Evolutionary conservation across 352 stramenopile genomes (phyloP).

Genomic region (Globisporangium nodosum): DNA sequence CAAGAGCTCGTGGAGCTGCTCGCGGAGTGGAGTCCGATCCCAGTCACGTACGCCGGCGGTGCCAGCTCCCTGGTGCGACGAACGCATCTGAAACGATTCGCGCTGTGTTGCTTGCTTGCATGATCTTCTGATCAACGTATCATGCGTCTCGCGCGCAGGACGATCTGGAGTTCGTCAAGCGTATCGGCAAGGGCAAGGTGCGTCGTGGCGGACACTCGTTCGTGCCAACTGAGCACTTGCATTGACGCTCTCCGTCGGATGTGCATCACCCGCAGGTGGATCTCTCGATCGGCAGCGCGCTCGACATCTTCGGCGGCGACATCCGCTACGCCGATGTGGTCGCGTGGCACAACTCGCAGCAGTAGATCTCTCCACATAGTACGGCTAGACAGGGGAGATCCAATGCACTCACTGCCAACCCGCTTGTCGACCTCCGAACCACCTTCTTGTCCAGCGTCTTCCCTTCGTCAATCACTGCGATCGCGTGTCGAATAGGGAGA

Average conservation of each 20-base stretch:
- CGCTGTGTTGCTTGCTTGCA: background rate
- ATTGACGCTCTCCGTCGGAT: background rate
- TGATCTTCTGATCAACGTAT: background rate
- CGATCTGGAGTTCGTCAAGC: slow-evolving; percentile 93
- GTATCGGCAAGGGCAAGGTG: slow-evolving; percentile 88
- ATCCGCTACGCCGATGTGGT: slow-evolving; percentile 94
- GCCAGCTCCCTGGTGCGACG: slow-evolving; percentile 77
- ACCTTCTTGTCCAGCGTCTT: background rate
- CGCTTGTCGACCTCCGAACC: background rate
- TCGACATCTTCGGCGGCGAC: slow-evolving; percentile 96
- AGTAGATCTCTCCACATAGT: background rate
- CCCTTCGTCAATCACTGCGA: too few species aligned
- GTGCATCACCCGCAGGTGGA: slow-evolving; percentile 65
- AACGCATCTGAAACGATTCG: background rate
- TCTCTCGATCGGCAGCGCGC: slow-evolving; percentile 96
- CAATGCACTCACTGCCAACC: too few species aligned
- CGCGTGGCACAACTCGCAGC: slow-evolving; percentile 66
- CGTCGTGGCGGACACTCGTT: background rate
- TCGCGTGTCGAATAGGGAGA: background rate
- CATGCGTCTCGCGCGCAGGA: slow-evolving; percentile 26
- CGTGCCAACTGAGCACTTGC: background rate
- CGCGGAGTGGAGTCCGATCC: slow-evolving; percentile 88
- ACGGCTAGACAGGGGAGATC: too few species aligned
- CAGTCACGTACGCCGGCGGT: slow-evolving; percentile 97
- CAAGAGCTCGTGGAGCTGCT: slow-evolving; percentile 94